Evolutionary conservation across 129 eudicot species (phyloP).

Genomic region (Escallonia herrerae): DNA sequence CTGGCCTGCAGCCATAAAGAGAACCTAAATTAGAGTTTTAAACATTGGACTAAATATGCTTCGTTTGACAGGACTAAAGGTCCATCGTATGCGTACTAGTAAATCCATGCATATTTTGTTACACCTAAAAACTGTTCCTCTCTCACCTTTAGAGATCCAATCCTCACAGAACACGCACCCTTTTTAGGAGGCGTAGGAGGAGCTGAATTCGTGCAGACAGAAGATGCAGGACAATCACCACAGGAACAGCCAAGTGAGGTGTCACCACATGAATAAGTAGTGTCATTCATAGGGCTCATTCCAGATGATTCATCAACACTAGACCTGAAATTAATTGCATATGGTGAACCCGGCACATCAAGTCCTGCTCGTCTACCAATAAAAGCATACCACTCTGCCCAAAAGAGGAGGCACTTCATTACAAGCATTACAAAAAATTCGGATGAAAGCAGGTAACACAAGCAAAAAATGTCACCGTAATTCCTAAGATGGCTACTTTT

Average conservation of each 20-base stretch:
- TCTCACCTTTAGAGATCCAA: conserved; percentile 77
- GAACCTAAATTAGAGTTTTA: conserved; percentile 7
- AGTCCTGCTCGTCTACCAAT: conserved; percentile 63
- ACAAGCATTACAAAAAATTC: neutral
- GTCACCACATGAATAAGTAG: conserved; percentile 88
- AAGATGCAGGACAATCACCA: conserved; percentile 90
- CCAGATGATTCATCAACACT: conserved; percentile 63
- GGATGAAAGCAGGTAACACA: neutral
- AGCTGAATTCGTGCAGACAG: conserved; percentile 66
- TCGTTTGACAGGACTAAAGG: neutral
- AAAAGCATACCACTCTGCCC: conserved; percentile 92
- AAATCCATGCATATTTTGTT: conserved; percentile 3
- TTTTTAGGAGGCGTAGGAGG: conserved; percentile 36
- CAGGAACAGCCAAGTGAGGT: conserved; percentile 97
- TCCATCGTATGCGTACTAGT: conserved; percentile 4
- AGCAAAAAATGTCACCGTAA: neutral
- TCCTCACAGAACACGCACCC: conserved; percentile 71
- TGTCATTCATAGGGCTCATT: conserved; percentile 85
- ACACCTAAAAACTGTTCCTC: neutral
- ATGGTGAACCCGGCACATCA: conserved; percentile 86
- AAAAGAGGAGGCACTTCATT: neutral
- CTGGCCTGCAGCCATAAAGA: conserved; percentile 59
- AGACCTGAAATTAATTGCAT: conserved; percentile 68
- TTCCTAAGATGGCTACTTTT: neutral
- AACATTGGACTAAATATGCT: neutral